A percentile compares a stretch with the other conserved stretches of the same genome.
phyloP scores from a whole-genome alignment of 2,329 filamentous ascomycete species.

The Thelonectria olida region DNA sequence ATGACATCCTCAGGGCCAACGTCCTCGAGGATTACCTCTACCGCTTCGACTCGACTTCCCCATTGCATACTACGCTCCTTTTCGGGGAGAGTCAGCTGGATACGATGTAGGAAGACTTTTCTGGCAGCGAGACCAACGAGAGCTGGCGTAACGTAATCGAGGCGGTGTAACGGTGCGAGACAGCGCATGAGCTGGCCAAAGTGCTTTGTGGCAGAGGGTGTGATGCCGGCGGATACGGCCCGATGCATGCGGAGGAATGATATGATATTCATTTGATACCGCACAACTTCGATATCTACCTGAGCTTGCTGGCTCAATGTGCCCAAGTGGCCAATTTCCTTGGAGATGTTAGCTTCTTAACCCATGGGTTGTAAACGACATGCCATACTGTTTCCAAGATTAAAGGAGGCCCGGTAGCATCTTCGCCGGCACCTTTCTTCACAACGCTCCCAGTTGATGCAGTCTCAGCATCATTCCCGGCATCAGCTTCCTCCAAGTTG shows the following conservation, averaged over 20 bases:
- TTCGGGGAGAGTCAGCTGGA: conserved; percentile 73
- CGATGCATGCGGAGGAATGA: conserved; percentile 89
- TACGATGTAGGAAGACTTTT: conserved; percentile 89
- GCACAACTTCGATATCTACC: conserved; percentile 78
- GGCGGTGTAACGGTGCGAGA: conserved; percentile 82
- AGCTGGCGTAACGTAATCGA: conserved; percentile 85
- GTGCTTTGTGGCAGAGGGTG: conserved; percentile 80
- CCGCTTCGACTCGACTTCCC: conserved; percentile 80
- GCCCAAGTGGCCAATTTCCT: conserved; percentile 69
- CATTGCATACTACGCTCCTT: conserved; percentile 92
- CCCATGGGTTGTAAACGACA: neutral
- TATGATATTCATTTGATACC: conserved; percentile 88
- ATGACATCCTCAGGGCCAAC: conserved; percentile 70
- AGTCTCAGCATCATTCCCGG: conserved; percentile 43
- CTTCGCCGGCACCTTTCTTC: conserved; percentile 44
- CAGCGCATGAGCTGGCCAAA: conserved; percentile 75
- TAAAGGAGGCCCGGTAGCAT: conserved; percentile 41
- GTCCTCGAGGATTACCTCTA: conserved; percentile 72
- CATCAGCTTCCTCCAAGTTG: conserved; percentile 73
- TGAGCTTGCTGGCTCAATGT: conserved; percentile 66
- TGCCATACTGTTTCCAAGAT: conserved; percentile 55
- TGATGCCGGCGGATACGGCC: conserved; percentile 81
- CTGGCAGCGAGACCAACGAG: conserved; percentile 82
- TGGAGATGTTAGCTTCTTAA: conserved; percentile 32
- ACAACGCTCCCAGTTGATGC: conserved; percentile 58